Percentiles rank a stretch among this genome's conserved stretches.
Conservation (phyloP, 2,329 filamentous ascomycete species). For the Blastomyces emzantsi region DNA sequence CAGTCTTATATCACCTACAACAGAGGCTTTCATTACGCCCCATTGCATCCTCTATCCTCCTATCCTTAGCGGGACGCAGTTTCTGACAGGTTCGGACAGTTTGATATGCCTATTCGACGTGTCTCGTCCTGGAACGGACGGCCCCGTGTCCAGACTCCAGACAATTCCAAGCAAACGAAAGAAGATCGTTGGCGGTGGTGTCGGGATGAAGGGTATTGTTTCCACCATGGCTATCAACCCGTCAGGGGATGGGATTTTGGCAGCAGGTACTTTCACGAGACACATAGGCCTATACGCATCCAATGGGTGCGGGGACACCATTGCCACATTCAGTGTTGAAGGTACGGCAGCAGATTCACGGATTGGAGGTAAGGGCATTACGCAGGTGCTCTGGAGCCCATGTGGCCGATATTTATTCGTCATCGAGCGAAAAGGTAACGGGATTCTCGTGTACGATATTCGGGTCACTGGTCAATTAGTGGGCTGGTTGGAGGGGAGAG, state of each 20-base stretch:
- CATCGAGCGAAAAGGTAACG: slow-evolving; percentile 48
- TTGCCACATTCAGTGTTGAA: slow-evolving; percentile 44
- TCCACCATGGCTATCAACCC: slow-evolving; percentile 43
- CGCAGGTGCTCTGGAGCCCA: slow-evolving; percentile 49
- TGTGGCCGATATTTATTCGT: slow-evolving; percentile 52
- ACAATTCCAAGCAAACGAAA: slow-evolving; percentile 44
- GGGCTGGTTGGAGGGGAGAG: slow-evolving; percentile 41
- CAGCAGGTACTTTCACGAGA: slow-evolving; percentile 50
- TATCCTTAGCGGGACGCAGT: slow-evolving; percentile 39
- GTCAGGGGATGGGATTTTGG: slow-evolving; percentile 40
- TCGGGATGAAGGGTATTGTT: slow-evolving; percentile 49
- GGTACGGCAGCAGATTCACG: slow-evolving; percentile 30
- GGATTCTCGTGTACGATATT: slow-evolving; percentile 51
- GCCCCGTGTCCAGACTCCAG: slow-evolving; percentile 37
- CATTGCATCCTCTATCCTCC: slow-evolving; percentile 47
- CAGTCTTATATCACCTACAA: slow-evolving; percentile 45
- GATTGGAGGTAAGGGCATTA: slow-evolving; percentile 46
- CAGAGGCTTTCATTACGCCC: slow-evolving; percentile 48
- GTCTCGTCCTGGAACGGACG: slow-evolving; percentile 36
- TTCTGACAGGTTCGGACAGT: slow-evolving; percentile 50
- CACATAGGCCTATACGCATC: slow-evolving; percentile 48
- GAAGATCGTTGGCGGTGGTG: slow-evolving; percentile 38
- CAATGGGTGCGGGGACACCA: slow-evolving; percentile 40
- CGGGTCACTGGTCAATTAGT: slow-evolving; percentile 45
- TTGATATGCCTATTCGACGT: slow-evolving; percentile 50